Base-by-base conservation (phyloP, 1,139 yeast genomes). In the Diutina mesorugosa region DNA sequence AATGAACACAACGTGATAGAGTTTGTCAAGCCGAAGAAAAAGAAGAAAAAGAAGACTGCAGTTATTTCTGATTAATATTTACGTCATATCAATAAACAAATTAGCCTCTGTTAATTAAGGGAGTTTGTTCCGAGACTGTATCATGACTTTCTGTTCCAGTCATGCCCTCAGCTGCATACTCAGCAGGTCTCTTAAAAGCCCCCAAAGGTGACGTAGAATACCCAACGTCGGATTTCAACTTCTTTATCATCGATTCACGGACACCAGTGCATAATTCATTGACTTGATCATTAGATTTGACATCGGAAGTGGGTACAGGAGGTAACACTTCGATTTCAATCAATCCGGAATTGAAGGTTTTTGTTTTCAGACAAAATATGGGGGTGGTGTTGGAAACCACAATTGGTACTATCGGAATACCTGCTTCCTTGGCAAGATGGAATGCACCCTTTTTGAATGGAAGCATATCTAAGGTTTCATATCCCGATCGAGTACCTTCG, bases 361-460 rank as follows among this genome's bases (percentile, higher is more conserved):
- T 76, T 47, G 73, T 67, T 61, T 80, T 79, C 55, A 87, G 73
- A 64, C 83, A 80, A 72, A 88, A 81, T 51, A 95, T 69, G 47
- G 81, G 80, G 6, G 96, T 85, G 58, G 95, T 88, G 71, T 93
- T 95, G 51, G 91, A 81, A 7, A 90, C 89, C 9, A 89, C 95
- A 53, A 87, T 76, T 3, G 99, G 99, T 14, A 93, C 83, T 54
- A 93, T 75, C 29, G 98, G 98, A 45, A 93, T 83, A 50, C 83
- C 83, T 3, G 96, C 96, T 70, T 91, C 96, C 60, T 87, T 87
- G 12, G 99, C 99, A 65, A 93, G 79, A 70, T 93, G 97, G 82
- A 95, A 95, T 0, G 98, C 98, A 55, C 99, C 99, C 68, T 95
- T 95, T 70, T 93, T 93, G 71, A 93, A 89, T 1, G 96, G 96